A percentile compares a stretch with the other conserved stretches of the same genome.
Evolutionary conservation across 1,284 basidiomycete genomes (phyloP).

Genomic region (Ustilago loliicola): DNA sequence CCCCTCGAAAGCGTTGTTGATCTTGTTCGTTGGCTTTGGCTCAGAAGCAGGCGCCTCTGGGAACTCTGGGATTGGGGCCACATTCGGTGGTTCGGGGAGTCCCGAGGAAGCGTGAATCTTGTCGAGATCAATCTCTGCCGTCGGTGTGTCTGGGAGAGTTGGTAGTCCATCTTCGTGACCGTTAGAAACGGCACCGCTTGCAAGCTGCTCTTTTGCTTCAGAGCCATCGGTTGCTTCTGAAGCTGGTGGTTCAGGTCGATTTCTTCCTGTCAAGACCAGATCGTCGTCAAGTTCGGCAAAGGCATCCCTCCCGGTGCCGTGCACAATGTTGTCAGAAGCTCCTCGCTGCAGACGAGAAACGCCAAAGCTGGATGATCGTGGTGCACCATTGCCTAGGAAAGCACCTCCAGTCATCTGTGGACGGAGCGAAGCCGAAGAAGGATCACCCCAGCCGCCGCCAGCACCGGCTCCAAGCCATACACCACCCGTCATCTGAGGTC

Average conservation of each 20-base stretch:
- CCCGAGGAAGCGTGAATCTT: slow-evolving; percentile 34
- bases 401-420: slow-evolving; percentile 63
- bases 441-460: slow-evolving; percentile 53
- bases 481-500: slow-evolving; percentile 65
- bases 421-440: slow-evolving; percentile 36
- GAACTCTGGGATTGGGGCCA: slow-evolving; percentile 43
- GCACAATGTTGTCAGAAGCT: slow-evolving; percentile 45
- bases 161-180: slow-evolving; percentile 25
- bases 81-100: slow-evolving; percentile 16
- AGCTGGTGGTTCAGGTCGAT: slow-evolving; percentile 30
- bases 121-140: slow-evolving; percentile 41
- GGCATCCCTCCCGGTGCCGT: slow-evolving; percentile 49
- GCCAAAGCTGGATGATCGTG: slow-evolving; percentile 36
- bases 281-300: slow-evolving; percentile 64
- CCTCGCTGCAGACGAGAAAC: slow-evolving; percentile 34
- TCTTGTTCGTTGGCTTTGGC: slow-evolving; percentile 28
- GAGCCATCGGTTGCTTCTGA: slow-evolving; percentile 1
- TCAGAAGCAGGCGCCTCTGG: slow-evolving; percentile 49
- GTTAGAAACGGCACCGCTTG: slow-evolving; percentile 10
- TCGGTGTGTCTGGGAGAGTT: slow-evolving; percentile 46
- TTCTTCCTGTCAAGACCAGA: slow-evolving; percentile 39
- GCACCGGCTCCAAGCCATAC: slow-evolving; percentile 58
- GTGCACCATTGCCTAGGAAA: slow-evolving; percentile 41
- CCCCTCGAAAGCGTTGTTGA: slow-evolving; percentile 25
- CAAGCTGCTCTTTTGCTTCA: slow-evolving; percentile 14